Conservation (phyloP, 306 rosid species). For the Cucumis melo region DNA sequence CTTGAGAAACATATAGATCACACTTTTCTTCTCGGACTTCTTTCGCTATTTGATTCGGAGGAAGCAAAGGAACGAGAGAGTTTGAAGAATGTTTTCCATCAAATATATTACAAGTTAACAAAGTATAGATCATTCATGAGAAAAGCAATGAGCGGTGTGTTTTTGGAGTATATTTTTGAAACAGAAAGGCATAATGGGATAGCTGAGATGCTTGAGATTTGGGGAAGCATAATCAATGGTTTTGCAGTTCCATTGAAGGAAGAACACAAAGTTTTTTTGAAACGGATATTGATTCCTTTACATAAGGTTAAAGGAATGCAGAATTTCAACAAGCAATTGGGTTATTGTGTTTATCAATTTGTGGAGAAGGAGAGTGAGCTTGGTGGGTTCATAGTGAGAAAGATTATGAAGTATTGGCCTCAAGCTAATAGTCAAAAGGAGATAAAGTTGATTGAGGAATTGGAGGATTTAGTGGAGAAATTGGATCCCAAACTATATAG, state of each 20-base stretch:
- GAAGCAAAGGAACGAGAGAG: slow-evolving; percentile 64
- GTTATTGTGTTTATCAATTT: slow-evolving; percentile 73
- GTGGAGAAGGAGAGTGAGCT: slow-evolving; percentile 84
- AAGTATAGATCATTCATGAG: slow-evolving; percentile 48
- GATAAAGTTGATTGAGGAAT: slow-evolving; percentile 51
- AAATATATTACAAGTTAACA: slow-evolving; percentile 46
- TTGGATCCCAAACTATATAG: slow-evolving; percentile 59
- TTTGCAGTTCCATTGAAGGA: slow-evolving; percentile 79
- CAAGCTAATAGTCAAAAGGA: slow-evolving; percentile 66
- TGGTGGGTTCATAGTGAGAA: slow-evolving; percentile 66
- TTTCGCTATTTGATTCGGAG: slow-evolving; percentile 59
- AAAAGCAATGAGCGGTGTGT: slow-evolving; percentile 57
- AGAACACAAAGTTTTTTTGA: slow-evolving; percentile 70
- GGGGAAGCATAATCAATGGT: slow-evolving; percentile 81
- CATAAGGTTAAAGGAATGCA: slow-evolving; percentile 69
- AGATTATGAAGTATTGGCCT: slow-evolving; percentile 76
- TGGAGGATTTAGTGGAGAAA: slow-evolving; percentile 73
- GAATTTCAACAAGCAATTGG: slow-evolving; percentile 52
- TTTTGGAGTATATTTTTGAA: slow-evolving; percentile 50
- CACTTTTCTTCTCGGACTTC: slow-evolving; percentile 38
- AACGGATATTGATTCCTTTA: slow-evolving; percentile 74
- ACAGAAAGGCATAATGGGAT: slow-evolving; percentile 55
- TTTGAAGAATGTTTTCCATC: slow-evolving; percentile 58
- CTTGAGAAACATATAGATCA: slow-evolving; percentile 27
- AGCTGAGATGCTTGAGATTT: slow-evolving; percentile 78